Conservation (phyloP, 2,329 filamentous ascomycete genomes). For the Aureobasidium namibiae region DNA sequence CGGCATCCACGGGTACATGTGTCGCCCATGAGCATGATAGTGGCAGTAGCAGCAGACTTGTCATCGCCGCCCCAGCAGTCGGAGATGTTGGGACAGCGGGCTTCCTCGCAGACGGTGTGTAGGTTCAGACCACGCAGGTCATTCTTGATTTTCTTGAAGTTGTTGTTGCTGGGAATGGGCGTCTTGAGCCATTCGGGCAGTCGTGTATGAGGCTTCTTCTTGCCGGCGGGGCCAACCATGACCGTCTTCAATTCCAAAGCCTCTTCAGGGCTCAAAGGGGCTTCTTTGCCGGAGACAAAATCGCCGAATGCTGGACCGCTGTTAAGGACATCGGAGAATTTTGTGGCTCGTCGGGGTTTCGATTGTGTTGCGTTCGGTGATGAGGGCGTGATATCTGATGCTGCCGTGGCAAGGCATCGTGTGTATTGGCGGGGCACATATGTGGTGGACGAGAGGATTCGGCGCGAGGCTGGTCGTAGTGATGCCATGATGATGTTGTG, state of each 20-base stretch:
- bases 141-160: slow-evolving; percentile 91
- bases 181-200: slow-evolving; percentile 95
- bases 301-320: slow-evolving; percentile 56
- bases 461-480: slow-evolving; percentile 20
- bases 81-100: slow-evolving; percentile 91
- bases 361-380: slow-evolving; percentile 25
- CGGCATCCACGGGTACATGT: slow-evolving; percentile 94
- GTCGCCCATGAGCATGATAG: slow-evolving; percentile 99
- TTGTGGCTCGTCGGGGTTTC: slow-evolving; percentile 38
- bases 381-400: slow-evolving; percentile 27
- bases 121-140: slow-evolving; percentile 83
- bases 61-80: slow-evolving; percentile 93
- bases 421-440: slow-evolving; percentile 22
- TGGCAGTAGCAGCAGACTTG: slow-evolving; percentile 87
- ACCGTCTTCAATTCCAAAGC: slow-evolving; percentile 55
- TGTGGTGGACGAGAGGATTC: slow-evolving; percentile 20
- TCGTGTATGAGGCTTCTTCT: slow-evolving; percentile 60
- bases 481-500: slow-evolving; percentile 18
- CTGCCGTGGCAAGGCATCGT: slow-evolving; percentile 37
- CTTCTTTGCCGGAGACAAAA: slow-evolving; percentile 45
- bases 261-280: slow-evolving; percentile 39
- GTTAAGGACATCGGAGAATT: slow-evolving; percentile 56
- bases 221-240: slow-evolving; percentile 52
- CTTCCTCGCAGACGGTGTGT: slow-evolving; percentile 97
- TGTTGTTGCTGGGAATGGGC: slow-evolving; percentile 74